These are phyloP conservation scores for Borealophlyctis nickersoniae DNA, from an alignment of 192 early-diverging fungal species.

Conservation along the genomic window DNA sequence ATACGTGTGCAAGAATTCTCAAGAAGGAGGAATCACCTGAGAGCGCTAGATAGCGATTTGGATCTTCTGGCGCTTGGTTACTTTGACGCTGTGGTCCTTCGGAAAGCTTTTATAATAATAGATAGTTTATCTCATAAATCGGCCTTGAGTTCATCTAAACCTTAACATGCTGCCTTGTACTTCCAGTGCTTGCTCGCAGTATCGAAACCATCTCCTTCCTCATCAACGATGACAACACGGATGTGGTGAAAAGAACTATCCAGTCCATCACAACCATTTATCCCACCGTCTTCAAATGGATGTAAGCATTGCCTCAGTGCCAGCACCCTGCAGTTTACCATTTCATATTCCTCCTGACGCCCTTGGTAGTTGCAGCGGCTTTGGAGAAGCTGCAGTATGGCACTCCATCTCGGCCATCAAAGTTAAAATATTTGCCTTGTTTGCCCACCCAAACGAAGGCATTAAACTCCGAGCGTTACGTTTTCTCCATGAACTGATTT, in stretches of 20 bases:
- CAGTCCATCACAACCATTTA: constrained; percentile 23
- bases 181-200: background rate
- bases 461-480: constrained; percentile 21
- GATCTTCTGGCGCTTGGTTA: background rate
- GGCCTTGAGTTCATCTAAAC: no score
- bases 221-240: constrained; percentile 15
- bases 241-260: constrained; percentile 22
- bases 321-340: background rate
- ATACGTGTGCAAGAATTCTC: background rate
- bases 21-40: background rate
- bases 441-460: constrained; percentile 23
- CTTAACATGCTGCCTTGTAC: no score
- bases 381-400: constrained; percentile 14
- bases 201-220: constrained; percentile 3
- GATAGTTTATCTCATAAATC: no score
- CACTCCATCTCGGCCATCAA: constrained; percentile 21
- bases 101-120: background rate
- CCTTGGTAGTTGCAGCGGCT: constrained; percentile 18
- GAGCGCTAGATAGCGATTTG: background rate
- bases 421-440: constrained; percentile 12
- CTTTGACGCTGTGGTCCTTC: constrained; percentile 14
- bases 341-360: background rate
- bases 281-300: constrained; percentile 27
- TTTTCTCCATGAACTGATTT: constrained; percentile 17
- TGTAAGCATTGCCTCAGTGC: constrained; percentile 22